Evolutionary conservation across 495 filamentous ascomycete species (phyloP), one percentile per base, ranked within the genome.

Genomic region (Usnea hakonensis): DNA sequence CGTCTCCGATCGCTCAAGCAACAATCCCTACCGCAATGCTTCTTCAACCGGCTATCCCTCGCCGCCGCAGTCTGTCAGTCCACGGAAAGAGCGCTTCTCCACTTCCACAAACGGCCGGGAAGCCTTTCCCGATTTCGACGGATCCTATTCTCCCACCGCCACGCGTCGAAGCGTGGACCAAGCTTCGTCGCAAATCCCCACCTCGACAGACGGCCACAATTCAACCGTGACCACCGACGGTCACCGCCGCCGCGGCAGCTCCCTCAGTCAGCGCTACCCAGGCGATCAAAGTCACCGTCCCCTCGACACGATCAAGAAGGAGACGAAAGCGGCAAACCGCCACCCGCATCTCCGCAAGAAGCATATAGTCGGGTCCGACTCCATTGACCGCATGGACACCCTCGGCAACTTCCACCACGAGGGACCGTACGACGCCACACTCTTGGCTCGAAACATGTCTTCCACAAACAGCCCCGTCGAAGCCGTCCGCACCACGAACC

Each of bases 341-440:
- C 72, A 82, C 3, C 83, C 80, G 0, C 85, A 87, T 69, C 79
- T 89, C 3, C 78, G 82, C 10, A 83, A 82, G 64, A 84, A 79
- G 56, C 82, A 83, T 57, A 76, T 87, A 14, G 84, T 89, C 19
- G 82, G 85, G 36, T 76, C 89, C 0, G 94, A 98, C 69, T 78
- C 78, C 16, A 91, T 98, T 65, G 94, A 98, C 73, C 71, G 78
- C 4, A 81, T 98, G 0, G 94, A 96, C 67, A 74, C 77, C 57
- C 74, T 85, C 2, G 74, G 72, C 10, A 73, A 77, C 3, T 97
- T 95, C 68, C 94, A 98, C 71, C 94, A 98, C 66, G 89, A 88
- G 60, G 94, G 94, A 0, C 94, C 94, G 0, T 98, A 89, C 65
- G 94, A 98, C 71, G 90, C 94, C 0, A 87, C 88, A 5, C 79